Percentiles rank a stretch among this genome's conserved stretches.
phyloP scores from a whole-genome alignment of 2,329 filamentous ascomycete species.

The Tolypocladium guangdongense region DNA sequence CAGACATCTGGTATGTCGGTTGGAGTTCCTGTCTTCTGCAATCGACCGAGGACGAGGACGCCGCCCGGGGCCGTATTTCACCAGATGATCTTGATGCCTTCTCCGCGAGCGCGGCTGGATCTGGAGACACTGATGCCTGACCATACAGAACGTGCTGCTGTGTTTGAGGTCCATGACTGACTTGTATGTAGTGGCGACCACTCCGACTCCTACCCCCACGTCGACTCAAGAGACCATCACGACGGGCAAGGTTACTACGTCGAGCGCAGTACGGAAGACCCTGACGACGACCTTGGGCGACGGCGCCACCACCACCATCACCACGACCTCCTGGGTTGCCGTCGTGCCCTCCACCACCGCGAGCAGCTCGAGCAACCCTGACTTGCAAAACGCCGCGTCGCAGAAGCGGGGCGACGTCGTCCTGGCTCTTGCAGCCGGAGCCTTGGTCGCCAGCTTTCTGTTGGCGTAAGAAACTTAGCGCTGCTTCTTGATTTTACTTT shows the following conservation, averaged over 20 bases:
- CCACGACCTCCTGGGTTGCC: conserved; percentile 37
- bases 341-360: conserved; percentile 25
- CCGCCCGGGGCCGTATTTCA: background rate
- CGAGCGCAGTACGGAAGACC: conserved; percentile 25
- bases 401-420: conserved; percentile 10
- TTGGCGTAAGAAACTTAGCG: conserved; percentile 10
- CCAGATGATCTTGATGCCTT: too few species aligned
- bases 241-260: conserved; percentile 22
- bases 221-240: conserved; percentile 20
- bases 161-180: conserved; percentile 6
- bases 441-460: conserved; percentile 16
- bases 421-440: conserved; percentile 15
- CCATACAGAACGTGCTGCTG: background rate
- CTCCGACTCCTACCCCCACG: conserved; percentile 9
- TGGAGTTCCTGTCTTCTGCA: background rate
- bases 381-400: conserved; percentile 26
- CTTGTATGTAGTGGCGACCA: conserved; percentile 2
- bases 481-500: background rate
- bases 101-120: background rate
- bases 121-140: background rate
- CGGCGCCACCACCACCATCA: conserved; percentile 34
- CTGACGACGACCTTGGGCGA: conserved; percentile 34
- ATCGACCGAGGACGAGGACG: background rate
- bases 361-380: conserved; percentile 17
- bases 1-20: conserved; percentile 20